Base-by-base conservation (phyloP, 1,139 yeast species). In the Scheffersomyces titani region DNA sequence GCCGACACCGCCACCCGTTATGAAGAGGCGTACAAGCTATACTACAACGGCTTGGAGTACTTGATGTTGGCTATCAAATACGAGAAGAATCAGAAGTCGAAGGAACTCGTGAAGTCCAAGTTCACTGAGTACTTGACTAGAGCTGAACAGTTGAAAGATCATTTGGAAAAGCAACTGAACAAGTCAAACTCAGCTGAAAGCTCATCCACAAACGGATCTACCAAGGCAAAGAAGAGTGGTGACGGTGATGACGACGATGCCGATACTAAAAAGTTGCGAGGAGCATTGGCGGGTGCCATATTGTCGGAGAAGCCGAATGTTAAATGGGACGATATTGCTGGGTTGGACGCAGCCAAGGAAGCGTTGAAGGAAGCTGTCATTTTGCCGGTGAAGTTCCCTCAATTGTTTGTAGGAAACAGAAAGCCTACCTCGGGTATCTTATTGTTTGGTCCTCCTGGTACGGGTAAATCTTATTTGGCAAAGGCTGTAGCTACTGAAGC, bases 401-500 rank as follows among this genome's bases (percentile, higher is more conserved):
- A 94, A 66, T 76, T 94, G 59, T 94, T 94, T 75, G 91, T 89
- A 11, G 99, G 99, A 0, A 92, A 92, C 69, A 84, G 99, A 60
- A 91, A 91, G 69, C 99, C 99, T 1, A 88, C 96, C 3, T 81
- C 91, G 5, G 99, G 99, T 50, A 94, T 96, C 53, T 76, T 96
- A 53, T 78, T 96, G 48, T 96, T 92, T 71, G 99, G 99, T 0
- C 99, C 99, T 16, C 99, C 99, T 2, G 99, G 99, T 67, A 96
- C 99, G 0, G 99, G 99, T 80, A 96, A 96, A 70, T 93, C 98
- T 1, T 94, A 88, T 71, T 78, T 96, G 58, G 99, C 99, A 18
- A 94, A 94, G 69, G 99, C 99, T 0, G 98, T 94, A 4, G 99
- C 99, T 30, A 94, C 99, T 0, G 99, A 94, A 70, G 97, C 99